A percentile compares a stretch with the other conserved stretches of the same genome.
Conservation (phyloP, 331 rosid species). For the Phaseolus coccineus region DNA sequence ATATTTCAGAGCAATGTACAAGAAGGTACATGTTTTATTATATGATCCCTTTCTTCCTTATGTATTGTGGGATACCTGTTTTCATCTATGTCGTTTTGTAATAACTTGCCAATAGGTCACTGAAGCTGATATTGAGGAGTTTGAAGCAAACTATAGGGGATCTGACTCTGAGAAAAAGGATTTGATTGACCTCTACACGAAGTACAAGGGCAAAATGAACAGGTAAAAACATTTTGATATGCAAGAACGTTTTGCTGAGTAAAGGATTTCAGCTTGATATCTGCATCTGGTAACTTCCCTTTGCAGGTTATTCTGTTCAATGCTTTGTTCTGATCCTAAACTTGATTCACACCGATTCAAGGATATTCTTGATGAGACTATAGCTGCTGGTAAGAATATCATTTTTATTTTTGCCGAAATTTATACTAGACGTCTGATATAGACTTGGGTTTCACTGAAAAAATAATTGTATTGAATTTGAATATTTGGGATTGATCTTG, state of each 20-base stretch:
- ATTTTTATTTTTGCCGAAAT: conserved; percentile 16
- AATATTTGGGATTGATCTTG: conserved; percentile 27
- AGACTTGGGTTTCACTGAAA: conserved; percentile 28
- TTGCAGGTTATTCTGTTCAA: conserved; percentile 72
- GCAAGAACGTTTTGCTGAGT: not conserved
- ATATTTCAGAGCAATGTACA: conserved; percentile 71
- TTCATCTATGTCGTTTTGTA: not conserved
- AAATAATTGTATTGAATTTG: not conserved
- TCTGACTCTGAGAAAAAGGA: conserved; percentile 79
- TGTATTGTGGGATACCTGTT: not conserved
- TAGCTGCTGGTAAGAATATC: conserved; percentile 61
- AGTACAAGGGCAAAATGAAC: conserved; percentile 74
- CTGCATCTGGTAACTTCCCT: conserved; percentile 3
- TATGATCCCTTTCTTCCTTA: not conserved
- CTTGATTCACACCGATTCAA: conserved; percentile 79
- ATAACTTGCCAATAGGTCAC: conserved; percentile 57
- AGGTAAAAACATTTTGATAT: conserved; percentile 46
- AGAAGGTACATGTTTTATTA: conserved; percentile 57
- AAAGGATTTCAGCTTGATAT: conserved; percentile 34
- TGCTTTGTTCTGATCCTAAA: conserved; percentile 81
- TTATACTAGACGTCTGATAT: conserved; percentile 27
- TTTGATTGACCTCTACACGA: conserved; percentile 59
- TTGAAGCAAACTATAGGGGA: conserved; percentile 79
- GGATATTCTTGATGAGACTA: conserved; percentile 71
- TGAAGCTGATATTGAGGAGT: conserved; percentile 79